A percentile compares a stretch with the other conserved stretches of the same genome.
Conservation (phyloP, 2,329 filamentous ascomycete species). For the Knoxdaviesia capensis region DNA sequence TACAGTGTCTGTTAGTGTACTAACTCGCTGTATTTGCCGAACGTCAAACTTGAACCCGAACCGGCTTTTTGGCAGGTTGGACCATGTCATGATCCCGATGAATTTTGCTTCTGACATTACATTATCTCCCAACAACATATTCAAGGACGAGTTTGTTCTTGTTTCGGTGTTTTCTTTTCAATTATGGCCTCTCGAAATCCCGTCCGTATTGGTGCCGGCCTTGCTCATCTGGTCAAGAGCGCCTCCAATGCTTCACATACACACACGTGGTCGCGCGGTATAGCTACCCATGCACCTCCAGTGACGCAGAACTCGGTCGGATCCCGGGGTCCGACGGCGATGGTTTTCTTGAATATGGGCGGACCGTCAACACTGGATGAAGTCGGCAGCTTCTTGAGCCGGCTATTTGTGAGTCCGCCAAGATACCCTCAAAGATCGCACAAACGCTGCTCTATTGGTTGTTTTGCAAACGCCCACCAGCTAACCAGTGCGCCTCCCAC, state of each 20-base stretch:
- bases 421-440: constrained; percentile 4
- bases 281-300: constrained; percentile 37
- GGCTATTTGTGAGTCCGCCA: constrained; percentile 56
- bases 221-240: constrained; percentile 10
- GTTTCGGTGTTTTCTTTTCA: constrained; percentile 2
- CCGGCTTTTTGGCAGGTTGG: no score
- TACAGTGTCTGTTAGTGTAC: no score
- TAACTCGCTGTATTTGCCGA: no score
- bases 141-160: background rate
- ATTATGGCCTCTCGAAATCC: constrained; percentile 14
- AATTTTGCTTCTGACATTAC: no score
- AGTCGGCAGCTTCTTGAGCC: constrained; percentile 74
- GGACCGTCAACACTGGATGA: constrained; percentile 76
- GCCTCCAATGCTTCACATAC: constrained; percentile 10
- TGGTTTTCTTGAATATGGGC: constrained; percentile 99
- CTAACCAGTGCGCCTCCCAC: constrained; percentile 4
- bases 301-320: constrained; percentile 59
- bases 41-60: no score
- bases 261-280: constrained; percentile 12
- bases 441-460: background rate
- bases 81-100: no score
- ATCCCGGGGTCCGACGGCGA: constrained; percentile 71
- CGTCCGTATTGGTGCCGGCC: constrained; percentile 5
- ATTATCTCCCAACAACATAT: no score
- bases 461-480: background rate